Base-by-base conservation (phyloP, 2,329 filamentous ascomycete species). In the Alternaria sp. region DNA sequence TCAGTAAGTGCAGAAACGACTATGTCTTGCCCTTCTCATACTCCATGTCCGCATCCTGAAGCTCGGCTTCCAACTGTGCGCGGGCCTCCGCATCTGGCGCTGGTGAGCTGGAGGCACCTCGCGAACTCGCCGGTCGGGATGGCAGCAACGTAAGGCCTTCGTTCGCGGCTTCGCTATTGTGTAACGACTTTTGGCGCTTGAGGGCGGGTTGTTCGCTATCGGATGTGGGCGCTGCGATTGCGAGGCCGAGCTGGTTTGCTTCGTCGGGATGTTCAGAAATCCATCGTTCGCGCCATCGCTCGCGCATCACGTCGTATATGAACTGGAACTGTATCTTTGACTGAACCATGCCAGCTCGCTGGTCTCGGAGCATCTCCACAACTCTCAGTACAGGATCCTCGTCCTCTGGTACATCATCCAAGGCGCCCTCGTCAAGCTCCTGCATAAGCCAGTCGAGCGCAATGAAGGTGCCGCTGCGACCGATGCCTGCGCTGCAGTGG, bases 301-400 rank as follows among this genome's bases (percentile, higher is more conserved):
- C 91, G 55, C 89, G 87, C 73, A 97, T 80, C 2, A 96, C 92
- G 74, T 94, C 89, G 81, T 99, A 98, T 61, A 99, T 87, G 78
- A 98, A 97, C 41, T 88, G 81, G 73, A 92, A 96, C 78, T 99
- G 96, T 51, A 86, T 79, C 71, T 95, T 92, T 49, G 92, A 90
- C 81, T 98, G 96, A 6, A 99, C 96, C 96, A 99, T 99, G 81
- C 90, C 92, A 83, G 93, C 92, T 18, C 96, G 88, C 83, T 99
- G 96, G 79, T 95, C 88, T 47, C 96, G 88, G 59, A 99, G 85
- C 64, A 84, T 82, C 72, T 97, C 91, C 58, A 99, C 94, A 0
- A 92, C 91, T 18, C 91, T 86, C 69, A 89, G 92, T 44, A 99
- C 86, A 3, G 91, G 87, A 73, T 97, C 94, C 25, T 80, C 75